Conservation (phyloP, 805 yeast genomes). For the Teunomyces gatunensis region DNA sequence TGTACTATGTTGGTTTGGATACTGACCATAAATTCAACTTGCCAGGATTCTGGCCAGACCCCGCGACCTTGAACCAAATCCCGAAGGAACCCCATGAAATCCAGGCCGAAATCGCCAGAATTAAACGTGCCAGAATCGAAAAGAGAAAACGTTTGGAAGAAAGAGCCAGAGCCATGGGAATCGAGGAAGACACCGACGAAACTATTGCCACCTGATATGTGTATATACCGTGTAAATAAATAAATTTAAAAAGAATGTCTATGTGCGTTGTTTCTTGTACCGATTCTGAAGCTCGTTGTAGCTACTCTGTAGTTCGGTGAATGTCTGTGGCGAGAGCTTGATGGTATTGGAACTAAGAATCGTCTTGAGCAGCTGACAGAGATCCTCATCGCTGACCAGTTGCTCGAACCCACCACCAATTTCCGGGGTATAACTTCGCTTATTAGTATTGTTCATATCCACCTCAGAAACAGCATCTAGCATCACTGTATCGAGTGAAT, state of each 20-base stretch:
- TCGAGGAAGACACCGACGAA: constrained; percentile 42
- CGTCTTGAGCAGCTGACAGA: not conserved
- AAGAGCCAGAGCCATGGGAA: constrained; percentile 66
- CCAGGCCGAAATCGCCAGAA: constrained; percentile 85
- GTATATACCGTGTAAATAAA: constrained; percentile 4
- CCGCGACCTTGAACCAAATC: constrained; percentile 81
- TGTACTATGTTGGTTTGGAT: constrained; percentile 91
- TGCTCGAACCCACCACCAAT: not conserved
- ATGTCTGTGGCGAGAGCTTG: not conserved
- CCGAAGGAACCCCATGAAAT: constrained; percentile 94
- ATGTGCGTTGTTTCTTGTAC: constrained; percentile 1
- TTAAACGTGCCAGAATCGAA: constrained; percentile 71
- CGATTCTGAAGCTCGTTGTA: not conserved
- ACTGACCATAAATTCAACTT: constrained; percentile 85
- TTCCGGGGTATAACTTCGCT: not conserved
- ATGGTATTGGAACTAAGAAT: not conserved
- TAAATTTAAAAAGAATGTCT: not conserved
- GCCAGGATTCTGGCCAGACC: constrained; percentile 97
- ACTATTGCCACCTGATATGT: not conserved
- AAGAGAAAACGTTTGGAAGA: constrained; percentile 73
- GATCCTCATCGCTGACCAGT: not conserved
- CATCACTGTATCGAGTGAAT: constrained; percentile 2
- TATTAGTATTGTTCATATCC: not conserved
- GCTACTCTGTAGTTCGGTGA: not conserved
- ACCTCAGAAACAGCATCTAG: not conserved